Base-by-base conservation (phyloP, 1,284 basidiomycete genomes). In the Malassezia sp. region DNA sequence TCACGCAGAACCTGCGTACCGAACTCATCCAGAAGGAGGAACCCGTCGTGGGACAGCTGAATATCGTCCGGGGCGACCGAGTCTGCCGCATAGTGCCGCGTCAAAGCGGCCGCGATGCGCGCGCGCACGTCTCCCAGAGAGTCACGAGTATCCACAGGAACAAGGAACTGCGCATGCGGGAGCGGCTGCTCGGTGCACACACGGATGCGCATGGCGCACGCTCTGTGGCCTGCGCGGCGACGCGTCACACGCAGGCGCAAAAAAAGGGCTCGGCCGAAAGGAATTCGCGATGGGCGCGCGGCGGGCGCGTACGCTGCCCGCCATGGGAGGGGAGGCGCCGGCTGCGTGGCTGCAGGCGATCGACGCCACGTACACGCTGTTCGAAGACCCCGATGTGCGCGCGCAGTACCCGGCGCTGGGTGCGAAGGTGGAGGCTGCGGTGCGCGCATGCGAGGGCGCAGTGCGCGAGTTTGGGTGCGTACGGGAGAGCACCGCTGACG, bases 361-460 rank as follows among this genome's bases (percentile, higher is more conserved):
- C 38, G 66, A 69, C 34, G 54, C 60, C 8, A 60, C 60, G 5
- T 67, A 69, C 34, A 39, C 42, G 21, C 52, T 69, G 7, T 60
- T 69, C 21, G 63, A 67, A 29, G 27, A 53, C 15, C 36, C 47
- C 1, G 20, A 36, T 2, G 10, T 42, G 4, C 38, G 54, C 0
- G n/a, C 10, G 4, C 14, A n/a, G 1, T 61, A 63, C 36, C 59
- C 59, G 0, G 17, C 28, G 0, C 52, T 69, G 0, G 43, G 57
- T 2, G 27, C 17, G 2, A 59, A 57, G 33, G 63, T 67, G 12
- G 14, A 40, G 32, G 28, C 45, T 0, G 63, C 61, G 2, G 56
- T 67, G 0, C 9, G 32, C 32, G 49, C 66, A 20, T 60, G 59
- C 36, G 63, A 66, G 34, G 30, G 53, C 15, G 59, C 66, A 2